These are phyloP conservation scores for Aspergillus neotritici DNA, from an alignment of 2,329 filamentous ascomycete genomes.

Conservation along the genomic window DNA sequence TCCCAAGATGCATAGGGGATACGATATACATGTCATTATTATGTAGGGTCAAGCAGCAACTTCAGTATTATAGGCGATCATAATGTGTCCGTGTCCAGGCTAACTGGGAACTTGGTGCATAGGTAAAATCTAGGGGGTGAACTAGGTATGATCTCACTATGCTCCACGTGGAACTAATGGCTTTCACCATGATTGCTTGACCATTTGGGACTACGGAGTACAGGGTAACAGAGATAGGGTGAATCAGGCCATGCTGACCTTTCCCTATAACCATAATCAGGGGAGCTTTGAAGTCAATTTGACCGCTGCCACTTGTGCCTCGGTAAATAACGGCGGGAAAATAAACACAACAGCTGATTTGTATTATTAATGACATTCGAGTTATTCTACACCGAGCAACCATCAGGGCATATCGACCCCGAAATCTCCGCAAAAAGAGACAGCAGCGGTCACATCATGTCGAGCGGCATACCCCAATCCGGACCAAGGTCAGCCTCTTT, in stretches of 20 bases:
- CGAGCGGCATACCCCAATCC: too few species aligned
- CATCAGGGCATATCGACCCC: too few species aligned
- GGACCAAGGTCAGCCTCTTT: neutral
- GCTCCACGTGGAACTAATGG: constrained; percentile 15
- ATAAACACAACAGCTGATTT: constrained; percentile 6
- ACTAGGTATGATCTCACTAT: constrained; percentile 8
- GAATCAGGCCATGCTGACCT: neutral
- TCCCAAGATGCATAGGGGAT: too few species aligned
- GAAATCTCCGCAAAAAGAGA: too few species aligned
- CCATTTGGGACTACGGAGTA: neutral
- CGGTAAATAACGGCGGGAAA: neutral
- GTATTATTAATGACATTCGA: neutral
- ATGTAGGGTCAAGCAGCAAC: too few species aligned
- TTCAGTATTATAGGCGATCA: neutral
- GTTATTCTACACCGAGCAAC: neutral
- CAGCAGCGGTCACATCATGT: too few species aligned
- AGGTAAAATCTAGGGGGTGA: too few species aligned
- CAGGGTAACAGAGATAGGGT: neutral
- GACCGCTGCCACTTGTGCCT: neutral
- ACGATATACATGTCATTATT: too few species aligned
- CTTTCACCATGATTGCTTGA: neutral
- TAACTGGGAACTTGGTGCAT: constrained; percentile 15
- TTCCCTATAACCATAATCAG: neutral
- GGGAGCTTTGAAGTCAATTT: neutral
- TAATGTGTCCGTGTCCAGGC: constrained; percentile 11